Evolutionary conservation across 805 yeast genomes (phyloP), one percentile per base, ranked within the genome.

Genomic region (Cyberlindnera mycetangii): DNA sequence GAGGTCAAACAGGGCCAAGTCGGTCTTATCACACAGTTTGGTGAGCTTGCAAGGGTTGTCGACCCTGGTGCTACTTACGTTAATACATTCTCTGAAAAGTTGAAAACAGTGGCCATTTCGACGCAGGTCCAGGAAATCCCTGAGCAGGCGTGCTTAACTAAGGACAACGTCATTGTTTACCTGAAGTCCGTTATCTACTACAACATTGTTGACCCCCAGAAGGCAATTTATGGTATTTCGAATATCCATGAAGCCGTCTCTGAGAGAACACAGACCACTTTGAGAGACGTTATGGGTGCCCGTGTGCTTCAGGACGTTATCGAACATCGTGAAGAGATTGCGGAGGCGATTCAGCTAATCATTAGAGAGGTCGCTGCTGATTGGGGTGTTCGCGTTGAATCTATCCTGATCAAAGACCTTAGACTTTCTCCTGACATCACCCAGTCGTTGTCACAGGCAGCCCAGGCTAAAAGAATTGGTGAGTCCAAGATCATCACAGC

Each of bases 401-500:
- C 81, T 41, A 79, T 83, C 48, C 69, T 83, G 52, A 82, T 83
- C 60, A 83, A 83, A 66, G 89, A 83, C 61, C 69, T 83, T 56
- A 65, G 67, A 17, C 69, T 83, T 51, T 80, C 81, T 10, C 60
- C 64, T 10, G 70, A 71, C 31, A 82, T 83, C 37, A 77, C 82
- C 40, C 67, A 72, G 40, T 77, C 87, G 3, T 68, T 83, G 53
- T 78, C 87, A 3, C 79, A 78, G 74, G 89, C 88, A 15, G 86
- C 89, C 15, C 85, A 83, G 68, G 82, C 86, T 33, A 78, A 78
- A 66, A 70, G 89, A 63, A 79, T 82, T 49, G 89, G 89, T 67
- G 89, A 83, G 62, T 75, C 83, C 57, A 83, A 83, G 71, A 82
- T 83, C 58, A 83, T 83, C 58, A 78, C 81, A 49, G 88, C 88